A percentile compares a stretch with the other conserved stretches of the same genome.
Conservation (phyloP, 2,329 filamentous ascomycete species). For the Shiraia sp. region DNA sequence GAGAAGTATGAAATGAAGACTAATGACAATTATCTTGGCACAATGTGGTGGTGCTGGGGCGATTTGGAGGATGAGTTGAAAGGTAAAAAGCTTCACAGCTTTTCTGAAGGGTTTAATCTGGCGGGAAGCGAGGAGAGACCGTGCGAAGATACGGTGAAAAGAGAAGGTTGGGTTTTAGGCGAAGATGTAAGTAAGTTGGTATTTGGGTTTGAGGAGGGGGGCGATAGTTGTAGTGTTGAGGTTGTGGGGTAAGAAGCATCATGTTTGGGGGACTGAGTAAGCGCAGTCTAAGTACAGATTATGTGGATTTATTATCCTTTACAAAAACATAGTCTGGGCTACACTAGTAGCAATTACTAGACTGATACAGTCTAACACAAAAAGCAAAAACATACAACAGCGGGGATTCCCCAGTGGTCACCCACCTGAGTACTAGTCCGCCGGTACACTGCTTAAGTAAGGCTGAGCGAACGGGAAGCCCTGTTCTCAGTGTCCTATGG, state of each 20-base stretch:
- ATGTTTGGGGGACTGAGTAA: too few relatives aligned
- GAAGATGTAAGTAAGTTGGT: constrained; percentile 1
- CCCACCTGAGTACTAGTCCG: too few relatives aligned
- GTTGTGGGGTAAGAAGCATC: background rate
- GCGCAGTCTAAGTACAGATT: too few relatives aligned
- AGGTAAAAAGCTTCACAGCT: constrained; percentile 3
- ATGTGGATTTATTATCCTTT: too few relatives aligned
- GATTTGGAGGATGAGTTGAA: constrained; percentile 5
- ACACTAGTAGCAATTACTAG: too few relatives aligned
- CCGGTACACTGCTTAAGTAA: too few relatives aligned
- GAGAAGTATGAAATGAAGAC: constrained; percentile 1
- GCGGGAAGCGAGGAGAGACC: background rate
- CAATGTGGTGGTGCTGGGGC: constrained; percentile 13
- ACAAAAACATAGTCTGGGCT: too few relatives aligned
- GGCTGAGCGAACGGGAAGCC: too few relatives aligned
- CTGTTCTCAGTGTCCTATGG: too few relatives aligned
- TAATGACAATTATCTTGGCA: constrained; percentile 5
- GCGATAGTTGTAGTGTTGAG: background rate
- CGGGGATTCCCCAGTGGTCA: too few relatives aligned
- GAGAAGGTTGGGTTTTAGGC: constrained; percentile 4
- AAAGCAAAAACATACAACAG: too few relatives aligned
- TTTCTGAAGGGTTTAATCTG: constrained; percentile 1
- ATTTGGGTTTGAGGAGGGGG: constrained; percentile 5
- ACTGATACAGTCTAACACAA: too few relatives aligned
- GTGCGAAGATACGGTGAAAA: background rate